These are phyloP conservation scores for Peniophora sp. DNA, from an alignment of 1,284 basidiomycete genomes.

Conservation along the genomic window DNA sequence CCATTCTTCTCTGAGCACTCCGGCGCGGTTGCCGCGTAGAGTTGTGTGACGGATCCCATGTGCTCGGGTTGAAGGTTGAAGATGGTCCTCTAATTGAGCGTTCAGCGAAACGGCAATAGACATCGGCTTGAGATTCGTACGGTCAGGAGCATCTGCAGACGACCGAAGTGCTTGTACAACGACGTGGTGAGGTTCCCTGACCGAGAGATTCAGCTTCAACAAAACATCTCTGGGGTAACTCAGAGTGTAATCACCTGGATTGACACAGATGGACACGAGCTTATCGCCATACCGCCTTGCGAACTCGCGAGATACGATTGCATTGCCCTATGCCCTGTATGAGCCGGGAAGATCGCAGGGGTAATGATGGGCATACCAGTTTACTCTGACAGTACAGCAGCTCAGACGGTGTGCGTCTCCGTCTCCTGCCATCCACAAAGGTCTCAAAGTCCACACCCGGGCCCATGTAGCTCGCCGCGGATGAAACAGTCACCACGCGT, in stretches of 20 bases:
- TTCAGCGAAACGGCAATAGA: too few relatives aligned
- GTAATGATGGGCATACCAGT: slow-evolving; percentile 28
- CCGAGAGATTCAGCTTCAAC: background rate
- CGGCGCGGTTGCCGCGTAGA: too few relatives aligned
- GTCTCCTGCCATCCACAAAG: slow-evolving; percentile 18
- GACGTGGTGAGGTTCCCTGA: slow-evolving; percentile 3
- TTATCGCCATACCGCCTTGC: slow-evolving; percentile 14
- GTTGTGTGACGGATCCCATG: too few relatives aligned
- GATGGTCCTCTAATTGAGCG: too few relatives aligned
- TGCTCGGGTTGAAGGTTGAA: too few relatives aligned
- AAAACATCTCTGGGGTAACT: slow-evolving; percentile 13
- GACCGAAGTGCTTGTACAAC: slow-evolving; percentile 4
- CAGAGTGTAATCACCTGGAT: slow-evolving; percentile 17
- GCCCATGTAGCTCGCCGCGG: slow-evolving; percentile 20
- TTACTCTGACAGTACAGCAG: slow-evolving; percentile 37
- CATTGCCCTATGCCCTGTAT: slow-evolving; percentile 29
- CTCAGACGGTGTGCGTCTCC: slow-evolving; percentile 17
- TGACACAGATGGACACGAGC: slow-evolving; percentile 10
- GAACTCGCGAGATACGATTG: slow-evolving; percentile 27
- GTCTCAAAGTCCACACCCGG: slow-evolving; percentile 20
- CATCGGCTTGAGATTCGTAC: background rate
- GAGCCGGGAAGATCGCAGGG: too few relatives aligned
- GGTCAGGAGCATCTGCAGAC: background rate
- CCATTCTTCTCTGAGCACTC: too few relatives aligned
- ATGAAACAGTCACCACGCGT: slow-evolving; percentile 35